Evolutionary conservation across 1,284 basidiomycete genomes (phyloP), one percentile per base, ranked within the genome.

Genomic region (Heliocybe sulcata): DNA sequence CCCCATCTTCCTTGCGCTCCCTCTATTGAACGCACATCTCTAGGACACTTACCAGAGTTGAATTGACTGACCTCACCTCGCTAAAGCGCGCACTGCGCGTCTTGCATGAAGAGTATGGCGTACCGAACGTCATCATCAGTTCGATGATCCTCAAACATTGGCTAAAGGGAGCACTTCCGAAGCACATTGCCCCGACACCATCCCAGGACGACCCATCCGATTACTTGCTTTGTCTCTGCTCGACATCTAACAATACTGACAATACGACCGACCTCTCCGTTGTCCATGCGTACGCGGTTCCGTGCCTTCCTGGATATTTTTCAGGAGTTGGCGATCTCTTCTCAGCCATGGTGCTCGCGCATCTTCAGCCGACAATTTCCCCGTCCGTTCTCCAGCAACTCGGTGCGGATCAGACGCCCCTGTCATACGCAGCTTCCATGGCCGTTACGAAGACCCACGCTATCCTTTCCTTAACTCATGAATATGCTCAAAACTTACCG

Each of bases 261-360:
- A 64, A 51, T 53, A 51, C 53, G 27, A 49, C 2, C 51, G 35
- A 60, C 14, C 55, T 64, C 14, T 79, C 80, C 1, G 65, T 65
- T 0, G 77, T 95, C 19, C 80, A 90, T 69, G 82, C 85, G 0
- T 82, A 84, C 61, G 79, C 77, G 47, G 84, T 98, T 10, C 89
- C 91, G 0, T 82, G 89, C 45, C 80, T 98, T 25, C 83, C 88
- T 20, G 94, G 94, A 9, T 97, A 98, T 73, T 99, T 96, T 68
- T 91, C 92, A 10, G 97, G 96, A 25, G 95, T 98, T 2, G 97
- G 96, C 12, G 96, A 99, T 67, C 82, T 98, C 53, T 99, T 99
- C 73, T 94, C 95, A 1, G 92, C 97, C 0, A 82, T 99, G 54
- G 83, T 95, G 16, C 75, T 97, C 0, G 96, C 86, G 0, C 87